Evolutionary conservation across 2,329 filamentous ascomycete species (phyloP).

Genomic region (Drechmeria coniospora): DNA sequence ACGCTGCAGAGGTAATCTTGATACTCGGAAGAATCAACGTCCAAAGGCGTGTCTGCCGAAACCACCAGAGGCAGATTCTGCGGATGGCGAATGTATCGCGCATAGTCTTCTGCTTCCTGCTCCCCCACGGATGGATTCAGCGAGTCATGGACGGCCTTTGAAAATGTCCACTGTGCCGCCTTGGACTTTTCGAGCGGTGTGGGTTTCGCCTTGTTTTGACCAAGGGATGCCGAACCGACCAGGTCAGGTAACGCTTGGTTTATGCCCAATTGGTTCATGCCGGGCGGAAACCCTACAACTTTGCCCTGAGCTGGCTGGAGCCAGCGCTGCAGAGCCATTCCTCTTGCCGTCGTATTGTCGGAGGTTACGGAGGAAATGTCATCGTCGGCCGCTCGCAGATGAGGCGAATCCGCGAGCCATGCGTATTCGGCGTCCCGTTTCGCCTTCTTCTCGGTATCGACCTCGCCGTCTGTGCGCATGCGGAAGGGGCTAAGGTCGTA

Average conservation of each 20-base stretch:
- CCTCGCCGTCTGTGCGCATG: constrained; percentile 50
- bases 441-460: constrained; percentile 41
- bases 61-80: constrained; percentile 75
- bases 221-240: neutral
- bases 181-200: constrained; percentile 60
- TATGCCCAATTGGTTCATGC: neutral
- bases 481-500: constrained; percentile 84
- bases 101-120: constrained; percentile 72
- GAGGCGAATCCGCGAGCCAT: constrained; percentile 34
- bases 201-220: constrained; percentile 29
- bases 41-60: constrained; percentile 47
- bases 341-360: constrained; percentile 22
- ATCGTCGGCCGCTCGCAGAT: constrained; percentile 19
- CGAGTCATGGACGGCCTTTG: constrained; percentile 70
- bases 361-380: constrained; percentile 23
- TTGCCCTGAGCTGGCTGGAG: constrained; percentile 33
- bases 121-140: constrained; percentile 68
- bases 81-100: constrained; percentile 76
- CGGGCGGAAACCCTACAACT: constrained; percentile 4
- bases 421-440: constrained; percentile 58
- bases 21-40: constrained; percentile 51
- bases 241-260: neutral
- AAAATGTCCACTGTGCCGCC: constrained; percentile 76
- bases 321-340: constrained; percentile 46
- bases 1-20: constrained; percentile 63